Base-by-base conservation (phyloP, 331 rosid genomes). In the Quercus tomentella region DNA sequence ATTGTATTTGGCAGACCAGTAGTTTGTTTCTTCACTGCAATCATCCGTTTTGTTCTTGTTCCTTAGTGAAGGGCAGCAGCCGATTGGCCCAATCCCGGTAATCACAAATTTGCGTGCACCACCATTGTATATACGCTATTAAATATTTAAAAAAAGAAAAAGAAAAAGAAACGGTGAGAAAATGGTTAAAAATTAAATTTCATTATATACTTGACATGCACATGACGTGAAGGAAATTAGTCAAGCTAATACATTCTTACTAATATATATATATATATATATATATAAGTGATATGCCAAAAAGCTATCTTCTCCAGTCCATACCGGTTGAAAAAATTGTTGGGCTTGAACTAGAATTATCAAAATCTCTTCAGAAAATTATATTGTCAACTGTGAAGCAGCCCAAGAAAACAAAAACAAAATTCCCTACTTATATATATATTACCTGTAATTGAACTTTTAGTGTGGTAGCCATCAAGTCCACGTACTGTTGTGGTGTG, bases 1-100 rank as follows among this genome's bases (percentile, higher is more conserved):
- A 20, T 91, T 95, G 65, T 89, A 95, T 76, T 81, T 73, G 17
- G 60, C 22, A 1, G 89, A 65, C 92, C 87, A 84, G 7, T 71
- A 21, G 81, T 92, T 95, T 33, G 54, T 73, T 28, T 85, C 92
- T 49, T 43, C 54, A 16, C 82, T 30, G 76, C 97, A 95, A 31
- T 88, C 90, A 25, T n/a, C 91, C 0, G 88, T 65, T 17, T 70
- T 25, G 82, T 76, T 88, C 79, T 82, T 88, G 51, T 72, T 35
- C 79, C 98, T 91, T n/a, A 79, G 72, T 0, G 60, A 68, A 1
- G 98, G 98, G 60, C 96, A 77, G 74, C 97, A 95, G 52, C 98
- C 98, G 21, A 92, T 81, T 14, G 84, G 70, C 15, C 97, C 97
- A 0, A 86, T 75, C 43, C 94, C 97, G 0, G 55, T 71, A 12